Evolutionary conservation across 192 early-diverging fungal species (phyloP).

Genomic region (Mortierella claussenii): DNA sequence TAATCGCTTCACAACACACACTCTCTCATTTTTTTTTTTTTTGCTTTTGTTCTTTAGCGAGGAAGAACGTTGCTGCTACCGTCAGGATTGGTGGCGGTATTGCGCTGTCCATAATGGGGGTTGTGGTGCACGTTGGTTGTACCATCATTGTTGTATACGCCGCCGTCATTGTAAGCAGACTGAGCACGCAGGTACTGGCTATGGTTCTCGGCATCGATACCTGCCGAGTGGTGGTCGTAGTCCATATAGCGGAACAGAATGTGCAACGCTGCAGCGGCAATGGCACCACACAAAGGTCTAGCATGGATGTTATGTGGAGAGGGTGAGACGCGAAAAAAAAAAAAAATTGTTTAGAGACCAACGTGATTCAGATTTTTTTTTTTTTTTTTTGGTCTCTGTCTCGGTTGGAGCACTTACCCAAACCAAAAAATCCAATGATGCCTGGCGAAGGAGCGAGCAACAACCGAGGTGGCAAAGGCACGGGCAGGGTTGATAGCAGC

Average conservation of each 20-base stretch:
- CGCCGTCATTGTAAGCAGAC: too few species aligned
- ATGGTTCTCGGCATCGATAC: conserved; percentile 37
- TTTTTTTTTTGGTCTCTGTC: not conserved
- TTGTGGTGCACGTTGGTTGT: too few species aligned
- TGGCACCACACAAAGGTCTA: conserved; percentile 33
- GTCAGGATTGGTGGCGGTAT: too few species aligned
- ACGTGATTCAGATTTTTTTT: not conserved
- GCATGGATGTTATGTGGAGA: too few species aligned
- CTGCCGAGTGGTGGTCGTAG: conserved; percentile 23
- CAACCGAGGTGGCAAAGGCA: conserved; percentile 69
- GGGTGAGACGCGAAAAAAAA: not conserved
- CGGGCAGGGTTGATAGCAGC: conserved; percentile 77
- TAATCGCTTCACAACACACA: too few species aligned
- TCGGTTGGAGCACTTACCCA: conserved; percentile 50
- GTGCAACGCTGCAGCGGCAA: conserved; percentile 27
- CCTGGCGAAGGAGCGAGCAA: conserved; percentile 55
- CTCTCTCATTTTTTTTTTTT: too few species aligned
- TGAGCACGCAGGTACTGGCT: conserved; percentile 32
- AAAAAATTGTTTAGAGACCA: not conserved
- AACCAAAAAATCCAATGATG: conserved; percentile 76
- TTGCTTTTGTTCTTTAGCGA: too few species aligned
- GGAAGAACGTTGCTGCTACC: too few species aligned
- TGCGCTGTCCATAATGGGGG: too few species aligned
- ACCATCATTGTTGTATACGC: too few species aligned
- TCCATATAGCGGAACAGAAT: conserved; percentile 47